Evolutionary conservation across 2,329 filamentous ascomycete genomes (phyloP).

Genomic region (Rosellinia necatrix): DNA sequence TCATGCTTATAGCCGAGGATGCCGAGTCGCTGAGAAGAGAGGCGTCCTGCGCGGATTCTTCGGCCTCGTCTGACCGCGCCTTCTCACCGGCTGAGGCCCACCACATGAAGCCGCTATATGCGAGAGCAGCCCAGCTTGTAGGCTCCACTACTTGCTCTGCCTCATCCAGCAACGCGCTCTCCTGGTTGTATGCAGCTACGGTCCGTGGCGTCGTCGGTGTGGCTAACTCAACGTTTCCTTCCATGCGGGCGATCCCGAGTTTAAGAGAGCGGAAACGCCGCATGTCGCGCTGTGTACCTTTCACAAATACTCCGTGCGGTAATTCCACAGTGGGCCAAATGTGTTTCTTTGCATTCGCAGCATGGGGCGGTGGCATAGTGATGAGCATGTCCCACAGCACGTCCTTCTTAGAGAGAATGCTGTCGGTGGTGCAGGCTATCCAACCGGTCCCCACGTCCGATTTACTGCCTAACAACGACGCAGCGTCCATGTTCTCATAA

Average conservation of each 20-base stretch:
- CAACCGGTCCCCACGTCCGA: conserved; percentile 68
- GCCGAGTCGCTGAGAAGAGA: conserved; percentile 59
- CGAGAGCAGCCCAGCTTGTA: conserved; percentile 71
- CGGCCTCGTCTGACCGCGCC: conserved; percentile 62
- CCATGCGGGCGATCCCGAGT: conserved; percentile 61
- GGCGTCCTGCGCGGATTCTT: conserved; percentile 60
- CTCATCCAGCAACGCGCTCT: conserved; percentile 32
- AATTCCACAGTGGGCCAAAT: conserved; percentile 78
- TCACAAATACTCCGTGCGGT: conserved; percentile 67
- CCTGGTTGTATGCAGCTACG: conserved; percentile 20
- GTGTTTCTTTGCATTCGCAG: conserved; percentile 61
- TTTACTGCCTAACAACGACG: conserved; percentile 38
- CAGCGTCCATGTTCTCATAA: conserved; percentile 42
- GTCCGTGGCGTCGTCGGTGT: conserved; percentile 33
- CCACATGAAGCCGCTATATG: conserved; percentile 86
- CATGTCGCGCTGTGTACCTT: conserved; percentile 88
- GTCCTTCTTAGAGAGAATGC: conserved; percentile 84
- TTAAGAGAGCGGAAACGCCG: conserved; percentile 75
- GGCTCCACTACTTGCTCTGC: conserved; percentile 60
- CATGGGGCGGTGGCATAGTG: conserved; percentile 71
- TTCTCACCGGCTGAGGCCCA: conserved; percentile 85
- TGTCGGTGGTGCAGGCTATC: conserved; percentile 96
- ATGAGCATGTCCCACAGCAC: conserved; percentile 89
- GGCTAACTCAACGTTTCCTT: conserved; percentile 26
- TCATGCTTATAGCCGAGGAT: conserved; percentile 35